Percentiles rank a stretch among this genome's conserved stretches.
Conservation (phyloP, 2,329 filamentous ascomycete species). For the Tolypocladium capitatum region DNA sequence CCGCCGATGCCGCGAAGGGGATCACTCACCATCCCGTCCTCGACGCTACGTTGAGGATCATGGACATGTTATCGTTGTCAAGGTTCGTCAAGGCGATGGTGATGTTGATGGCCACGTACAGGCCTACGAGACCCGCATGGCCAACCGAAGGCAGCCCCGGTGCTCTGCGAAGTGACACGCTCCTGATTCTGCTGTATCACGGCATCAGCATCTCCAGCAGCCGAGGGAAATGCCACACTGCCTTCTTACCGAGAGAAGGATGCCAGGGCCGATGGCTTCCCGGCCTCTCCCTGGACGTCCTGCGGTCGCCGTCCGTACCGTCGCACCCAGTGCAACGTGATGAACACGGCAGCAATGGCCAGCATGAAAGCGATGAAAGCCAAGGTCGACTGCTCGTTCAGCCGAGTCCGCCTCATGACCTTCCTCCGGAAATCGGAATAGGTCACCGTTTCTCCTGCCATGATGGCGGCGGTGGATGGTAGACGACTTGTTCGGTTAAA, state of each 20-base stretch:
- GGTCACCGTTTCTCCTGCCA: background rate
- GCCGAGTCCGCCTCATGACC: background rate
- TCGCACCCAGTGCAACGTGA: slow-evolving; percentile 2
- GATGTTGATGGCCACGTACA: slow-evolving; percentile 21
- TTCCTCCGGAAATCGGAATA: background rate
- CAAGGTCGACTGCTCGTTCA: slow-evolving; percentile 3
- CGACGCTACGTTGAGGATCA: slow-evolving; percentile 21
- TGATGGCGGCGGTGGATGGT: background rate
- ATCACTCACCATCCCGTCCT: slow-evolving; percentile 23
- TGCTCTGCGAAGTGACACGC: slow-evolving; percentile 12
- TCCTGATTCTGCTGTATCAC: slow-evolving; percentile 14
- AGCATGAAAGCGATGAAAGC: slow-evolving; percentile 3
- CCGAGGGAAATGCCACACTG: background rate
- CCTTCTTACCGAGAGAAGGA: slow-evolving; percentile 2
- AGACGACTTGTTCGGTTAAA: too few relatives aligned
- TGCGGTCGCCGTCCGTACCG: background rate
- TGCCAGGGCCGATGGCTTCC: background rate
- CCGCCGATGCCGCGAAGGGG: background rate
- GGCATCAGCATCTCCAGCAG: background rate
- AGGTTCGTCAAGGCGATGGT: slow-evolving; percentile 19
- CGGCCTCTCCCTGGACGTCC: background rate
- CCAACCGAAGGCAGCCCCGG: slow-evolving; percentile 17
- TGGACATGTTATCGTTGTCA: slow-evolving; percentile 15
- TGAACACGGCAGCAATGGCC: slow-evolving; percentile 2
- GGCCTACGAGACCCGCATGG: slow-evolving; percentile 15